Percentiles rank a stretch among this genome's conserved stretches.
phyloP scores from a whole-genome alignment of 352 stramenopile species.

The Aphanomyces stellatus region DNA sequence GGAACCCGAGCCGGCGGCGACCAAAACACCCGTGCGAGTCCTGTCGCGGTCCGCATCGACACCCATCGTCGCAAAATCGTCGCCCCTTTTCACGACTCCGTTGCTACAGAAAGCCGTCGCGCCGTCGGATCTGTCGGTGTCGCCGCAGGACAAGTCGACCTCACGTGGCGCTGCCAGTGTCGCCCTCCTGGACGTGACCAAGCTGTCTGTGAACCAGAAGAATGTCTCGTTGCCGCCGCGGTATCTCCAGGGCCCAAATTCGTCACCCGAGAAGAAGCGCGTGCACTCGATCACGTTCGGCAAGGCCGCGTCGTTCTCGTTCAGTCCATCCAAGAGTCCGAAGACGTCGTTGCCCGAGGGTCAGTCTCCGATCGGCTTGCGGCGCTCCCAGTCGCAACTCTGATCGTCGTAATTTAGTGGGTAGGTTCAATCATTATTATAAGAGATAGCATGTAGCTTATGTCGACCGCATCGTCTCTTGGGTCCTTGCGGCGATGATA shows the following conservation, averaged over 20 bases:
- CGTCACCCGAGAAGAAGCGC: slow-evolving; percentile 56
- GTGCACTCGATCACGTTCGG: slow-evolving; percentile 75
- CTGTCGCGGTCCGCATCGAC: background rate
- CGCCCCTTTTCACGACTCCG: background rate
- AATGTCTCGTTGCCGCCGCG: slow-evolving; percentile 38
- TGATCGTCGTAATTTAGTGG: background rate
- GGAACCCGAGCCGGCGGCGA: background rate
- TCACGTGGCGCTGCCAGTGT: background rate
- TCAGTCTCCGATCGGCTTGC: too few species aligned
- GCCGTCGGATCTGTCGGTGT: background rate
- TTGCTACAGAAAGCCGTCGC: slow-evolving; percentile 4
- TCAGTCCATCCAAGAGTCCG: slow-evolving; percentile 23
- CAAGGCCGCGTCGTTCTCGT: slow-evolving; percentile 63
- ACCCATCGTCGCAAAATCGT: background rate
- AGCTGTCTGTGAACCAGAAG: background rate
- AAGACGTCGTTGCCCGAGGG: background rate
- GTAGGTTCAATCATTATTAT: background rate
- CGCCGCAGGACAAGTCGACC: background rate
- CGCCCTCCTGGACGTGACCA: background rate
- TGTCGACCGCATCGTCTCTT: too few species aligned
- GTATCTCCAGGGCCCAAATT: slow-evolving; percentile 45
- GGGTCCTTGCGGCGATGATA: too few species aligned
- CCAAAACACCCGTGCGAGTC: background rate
- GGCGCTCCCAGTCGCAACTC: background rate
- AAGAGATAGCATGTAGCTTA: too few species aligned